Evolutionary conservation across 805 yeast species (phyloP).

Genomic region (Ogataea neopini): DNA sequence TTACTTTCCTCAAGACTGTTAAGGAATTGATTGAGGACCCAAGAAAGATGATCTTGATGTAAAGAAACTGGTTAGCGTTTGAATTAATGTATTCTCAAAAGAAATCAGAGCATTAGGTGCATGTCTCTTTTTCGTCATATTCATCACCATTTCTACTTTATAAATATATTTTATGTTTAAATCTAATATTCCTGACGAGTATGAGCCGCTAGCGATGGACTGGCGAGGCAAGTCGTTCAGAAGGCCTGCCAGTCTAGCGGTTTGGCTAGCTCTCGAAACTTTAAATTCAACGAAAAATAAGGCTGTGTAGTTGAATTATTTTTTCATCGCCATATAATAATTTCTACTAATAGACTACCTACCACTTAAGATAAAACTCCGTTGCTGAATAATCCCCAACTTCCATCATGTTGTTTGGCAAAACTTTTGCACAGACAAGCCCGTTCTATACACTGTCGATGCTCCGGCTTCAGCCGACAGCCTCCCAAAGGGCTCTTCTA

Average conservation of each 20-base stretch:
- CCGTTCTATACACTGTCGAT: constrained; percentile 18
- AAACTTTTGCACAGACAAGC: background rate
- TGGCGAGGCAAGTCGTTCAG: too few relatives aligned
- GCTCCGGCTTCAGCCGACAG: constrained; percentile 19
- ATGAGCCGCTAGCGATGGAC: too few relatives aligned
- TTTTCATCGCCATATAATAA: constrained; percentile 6
- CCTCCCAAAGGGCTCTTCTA: constrained; percentile 16
- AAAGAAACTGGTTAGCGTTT: constrained; percentile 6
- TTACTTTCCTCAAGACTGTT: constrained; percentile 89
- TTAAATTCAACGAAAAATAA: too few relatives aligned
- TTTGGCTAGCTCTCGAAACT: too few relatives aligned
- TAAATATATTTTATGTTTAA: background rate
- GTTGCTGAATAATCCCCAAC: too few relatives aligned
- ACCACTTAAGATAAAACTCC: too few relatives aligned
- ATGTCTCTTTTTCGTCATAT: background rate
- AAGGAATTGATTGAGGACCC: constrained; percentile 99
- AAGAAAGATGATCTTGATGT: constrained; percentile 85
- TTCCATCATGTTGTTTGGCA: constrained; percentile 11
- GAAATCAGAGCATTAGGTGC: background rate
- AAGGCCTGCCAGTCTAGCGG: too few relatives aligned
- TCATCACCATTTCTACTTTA: constrained; percentile 1
- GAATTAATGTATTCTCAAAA: background rate
- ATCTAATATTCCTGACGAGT: constrained; percentile 1
- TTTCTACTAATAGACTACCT: background rate
- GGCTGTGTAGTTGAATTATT: background rate